Base-by-base conservation (phyloP, 805 yeast species). In the Hanseniaspora taiwanica region DNA sequence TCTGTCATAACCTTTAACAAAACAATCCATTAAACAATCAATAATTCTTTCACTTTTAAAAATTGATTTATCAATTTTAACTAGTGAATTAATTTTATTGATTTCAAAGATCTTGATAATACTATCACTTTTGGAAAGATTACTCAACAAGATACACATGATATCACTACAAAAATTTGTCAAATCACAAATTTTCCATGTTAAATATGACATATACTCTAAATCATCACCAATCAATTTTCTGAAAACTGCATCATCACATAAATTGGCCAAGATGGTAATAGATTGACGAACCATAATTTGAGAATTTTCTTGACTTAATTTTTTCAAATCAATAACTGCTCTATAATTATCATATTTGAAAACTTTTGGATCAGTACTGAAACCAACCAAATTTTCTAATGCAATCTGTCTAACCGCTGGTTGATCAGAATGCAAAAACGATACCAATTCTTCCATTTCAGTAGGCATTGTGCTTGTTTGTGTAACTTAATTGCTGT, bases 1-100 rank as follows among this genome's bases (percentile, higher is more conserved):
- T 54, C 84, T 68, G 51, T 81, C 86, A 36, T 71, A 67, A 6
- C 95, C 95, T 53, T 81, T 81, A 32, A 86, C 94, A 55, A 85
- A 86, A 53, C 87, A 76, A 60, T 84, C 94, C 77, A 87, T 74
- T 24, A 87, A 65, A 57, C 87, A 81, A 51, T 83, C 94, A 60
- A 85, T 68, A 5, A 76, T 78, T 19, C 63, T 67, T 9, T 48
- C 51, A 46, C 81, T 75, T 55, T 68, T 72, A 64, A 82, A 84
- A 6, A 71, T 54, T 3, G 61, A 62, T 38, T 64, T 66, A 34
- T 71, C 70, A 13, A 60, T 53, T 20, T 58, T 44, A 56, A 48
- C 37, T 53, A 54, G 44, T 62, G 48, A 19, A 56, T 47, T 49
- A 38, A 50, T 45, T 13, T 49, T 51, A 40, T 34, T 37, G 54